Evolutionary conservation across 2,329 filamentous ascomycete species (phyloP), one percentile per base, ranked within the genome.

Genomic region (Cercospora nicotianae): DNA sequence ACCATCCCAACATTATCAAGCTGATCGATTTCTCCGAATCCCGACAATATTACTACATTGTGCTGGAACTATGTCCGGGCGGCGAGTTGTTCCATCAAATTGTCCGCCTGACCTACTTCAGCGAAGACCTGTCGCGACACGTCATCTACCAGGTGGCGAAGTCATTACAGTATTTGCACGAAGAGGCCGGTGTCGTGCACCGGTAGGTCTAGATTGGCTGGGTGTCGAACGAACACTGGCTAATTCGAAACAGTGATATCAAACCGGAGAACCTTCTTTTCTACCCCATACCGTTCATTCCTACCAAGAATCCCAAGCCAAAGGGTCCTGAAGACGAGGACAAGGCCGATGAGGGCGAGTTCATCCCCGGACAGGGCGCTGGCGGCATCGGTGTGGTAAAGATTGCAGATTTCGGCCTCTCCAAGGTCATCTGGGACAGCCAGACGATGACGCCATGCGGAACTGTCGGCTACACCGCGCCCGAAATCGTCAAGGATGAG

Each of bases 381-480:
- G 95, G 95, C 67, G 95, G 94, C 48, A 99, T 99, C 70, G 95
- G 95, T 33, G 84, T 87, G 71, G 97, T 99, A 83, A 98, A 99
- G 84, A 94, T 99, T 79, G 95, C 95, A 77, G 95, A 99, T 77
- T 99, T 99, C 78, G 95, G 95, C 64, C 85, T 99, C 9, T 97
- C 94, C 71, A 99, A 99, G 82, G 91, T 99, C 72, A 93, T 99
- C 16, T 99, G 95, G 95, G 95, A 98, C 75, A 95, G 89, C 74
- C 92, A 96, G 78, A 99, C 95, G 9, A 98, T 97, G 92, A 99
- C 95, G 3, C 95, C 95, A n/a, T 99, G 95, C 79, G 95, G 95
- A 67, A 99, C 95, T 0, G 95, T 98, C 66, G 95, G 95, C 53
- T 99, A 99, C 81, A 98, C 95, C 3, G 95, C 95, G 3, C 95